phyloP scores from a whole-genome alignment of 441 rosid species.

The Populus hybrid region DNA sequence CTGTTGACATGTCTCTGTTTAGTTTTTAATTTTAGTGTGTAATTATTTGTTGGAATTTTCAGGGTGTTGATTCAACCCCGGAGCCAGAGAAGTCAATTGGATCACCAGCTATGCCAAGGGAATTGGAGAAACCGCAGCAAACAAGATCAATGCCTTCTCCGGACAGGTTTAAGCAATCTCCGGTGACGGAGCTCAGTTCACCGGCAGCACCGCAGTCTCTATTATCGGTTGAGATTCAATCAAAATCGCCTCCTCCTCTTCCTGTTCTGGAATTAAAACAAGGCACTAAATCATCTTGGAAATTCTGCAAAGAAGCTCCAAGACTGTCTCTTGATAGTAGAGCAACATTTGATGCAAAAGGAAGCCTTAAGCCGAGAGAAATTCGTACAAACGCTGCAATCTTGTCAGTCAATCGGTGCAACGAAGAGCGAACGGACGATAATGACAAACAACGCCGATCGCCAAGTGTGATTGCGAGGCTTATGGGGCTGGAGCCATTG shows the following conservation, averaged over 20 bases:
- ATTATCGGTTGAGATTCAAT: constrained; percentile 20
- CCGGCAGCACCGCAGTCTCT: constrained; percentile 33
- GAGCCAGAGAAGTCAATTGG: constrained; percentile 32
- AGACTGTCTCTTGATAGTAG: constrained; percentile 93
- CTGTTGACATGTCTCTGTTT: background rate
- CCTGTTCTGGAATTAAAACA: constrained; percentile 51
- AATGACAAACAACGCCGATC: constrained; percentile 52
- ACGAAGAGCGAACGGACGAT: constrained; percentile 33
- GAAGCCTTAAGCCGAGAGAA: constrained; percentile 77
- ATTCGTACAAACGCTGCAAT: constrained; percentile 49
- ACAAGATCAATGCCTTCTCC: constrained; percentile 46
- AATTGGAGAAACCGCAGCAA: constrained; percentile 33
- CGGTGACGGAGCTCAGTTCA: constrained; percentile 33
- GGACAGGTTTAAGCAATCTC: constrained; percentile 38
- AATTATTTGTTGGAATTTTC: background rate
- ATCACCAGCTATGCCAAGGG: constrained; percentile 37
- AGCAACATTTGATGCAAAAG: constrained; percentile 79
- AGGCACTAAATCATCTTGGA: constrained; percentile 68
- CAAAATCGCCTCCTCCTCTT: constrained; percentile 46
- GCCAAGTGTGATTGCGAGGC: constrained; percentile 83
- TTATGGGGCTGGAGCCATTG: constrained; percentile 86
- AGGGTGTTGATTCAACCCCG: constrained; percentile 40
- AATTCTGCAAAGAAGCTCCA: constrained; percentile 84
- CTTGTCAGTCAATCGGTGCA: constrained; percentile 29
- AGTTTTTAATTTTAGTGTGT: background rate